A percentile compares a stretch with the other conserved stretches of the same genome.
These are phyloP conservation scores for Starmerella stellata DNA, from an alignment of 805 yeast genomes.

Conservation along the genomic window DNA sequence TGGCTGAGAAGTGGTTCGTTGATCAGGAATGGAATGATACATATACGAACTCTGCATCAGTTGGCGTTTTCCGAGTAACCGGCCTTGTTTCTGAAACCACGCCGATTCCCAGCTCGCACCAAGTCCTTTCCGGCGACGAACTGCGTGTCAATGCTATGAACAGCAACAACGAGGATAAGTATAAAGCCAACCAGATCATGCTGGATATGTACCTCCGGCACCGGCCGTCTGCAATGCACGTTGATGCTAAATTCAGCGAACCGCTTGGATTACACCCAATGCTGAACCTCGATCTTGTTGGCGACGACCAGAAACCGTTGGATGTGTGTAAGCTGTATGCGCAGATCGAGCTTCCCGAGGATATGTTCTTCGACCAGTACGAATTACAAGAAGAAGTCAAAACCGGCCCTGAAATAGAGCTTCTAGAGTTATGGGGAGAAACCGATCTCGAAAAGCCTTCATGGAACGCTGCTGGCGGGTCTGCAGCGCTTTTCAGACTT, in stretches of 20 bases:
- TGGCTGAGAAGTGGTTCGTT: constrained; percentile 17
- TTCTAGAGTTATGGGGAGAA: constrained; percentile 34
- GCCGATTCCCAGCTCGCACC: constrained; percentile 10
- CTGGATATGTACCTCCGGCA: constrained; percentile 13
- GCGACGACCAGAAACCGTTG: constrained; percentile 5
- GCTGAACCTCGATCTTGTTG: constrained; percentile 3
- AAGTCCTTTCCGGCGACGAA: neutral
- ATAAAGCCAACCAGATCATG: no score
- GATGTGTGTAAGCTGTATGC: constrained; percentile 29
- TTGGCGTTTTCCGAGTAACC: constrained; percentile 13
- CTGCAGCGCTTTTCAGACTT: constrained; percentile 26
- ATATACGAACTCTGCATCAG: constrained; percentile 6
- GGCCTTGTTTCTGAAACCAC: constrained; percentile 4
- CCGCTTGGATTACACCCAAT: constrained; percentile 19
- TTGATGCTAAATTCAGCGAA: constrained; percentile 2
- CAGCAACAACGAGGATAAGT: constrained; percentile 4
- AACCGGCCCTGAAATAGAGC: constrained; percentile 17
- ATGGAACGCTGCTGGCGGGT: constrained; percentile 32
- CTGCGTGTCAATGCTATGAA: neutral
- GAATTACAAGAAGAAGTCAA: constrained; percentile 28
- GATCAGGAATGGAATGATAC: constrained; percentile 6
- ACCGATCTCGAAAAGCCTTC: constrained; percentile 41
- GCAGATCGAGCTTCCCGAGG: constrained; percentile 29
- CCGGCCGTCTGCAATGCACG: constrained; percentile 1
- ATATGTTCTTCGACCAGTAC: constrained; percentile 37